phyloP scores from a whole-genome alignment of 2,329 filamentous ascomycete genomes.

The Verticillium albo-atrum region DNA sequence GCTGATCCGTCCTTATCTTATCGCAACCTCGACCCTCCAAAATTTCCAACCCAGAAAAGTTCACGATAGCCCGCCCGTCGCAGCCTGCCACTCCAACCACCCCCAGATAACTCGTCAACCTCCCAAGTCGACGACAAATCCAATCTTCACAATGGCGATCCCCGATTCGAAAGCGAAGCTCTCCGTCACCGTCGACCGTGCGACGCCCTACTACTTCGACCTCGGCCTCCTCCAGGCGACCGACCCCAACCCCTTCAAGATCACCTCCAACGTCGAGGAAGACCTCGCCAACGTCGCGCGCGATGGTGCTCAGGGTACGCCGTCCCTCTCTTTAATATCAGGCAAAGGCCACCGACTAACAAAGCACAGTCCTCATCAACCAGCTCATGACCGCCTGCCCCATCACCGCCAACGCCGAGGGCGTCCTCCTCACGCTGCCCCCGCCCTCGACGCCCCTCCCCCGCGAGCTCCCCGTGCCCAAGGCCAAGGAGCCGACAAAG shows the following conservation, averaged over 20 bases:
- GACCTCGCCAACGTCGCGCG: slow-evolving; percentile 71
- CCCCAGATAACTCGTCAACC: not conserved
- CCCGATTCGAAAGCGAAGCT: slow-evolving; percentile 41
- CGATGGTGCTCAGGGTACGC: slow-evolving; percentile 71
- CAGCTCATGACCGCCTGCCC: slow-evolving; percentile 88
- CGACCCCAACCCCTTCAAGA: slow-evolving; percentile 77
- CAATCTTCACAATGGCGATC: slow-evolving; percentile 27
- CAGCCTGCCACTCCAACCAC: slow-evolving; percentile 2
- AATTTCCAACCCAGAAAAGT: slow-evolving; percentile 14
- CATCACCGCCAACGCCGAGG: slow-evolving; percentile 61
- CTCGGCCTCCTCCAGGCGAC: slow-evolving; percentile 81
- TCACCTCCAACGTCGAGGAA: slow-evolving; percentile 56
- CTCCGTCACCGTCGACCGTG: slow-evolving; percentile 68
- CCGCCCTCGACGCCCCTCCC: slow-evolving; percentile 66
- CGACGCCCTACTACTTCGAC: slow-evolving; percentile 89
- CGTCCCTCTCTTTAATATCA: not conserved
- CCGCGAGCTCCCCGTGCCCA: slow-evolving; percentile 86
- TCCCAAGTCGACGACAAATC: slow-evolving; percentile 1
- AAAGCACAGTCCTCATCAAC: slow-evolving; percentile 64
- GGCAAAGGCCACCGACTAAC: not conserved
- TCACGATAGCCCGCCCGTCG: slow-evolving; percentile 1
- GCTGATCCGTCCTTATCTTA: slow-evolving; percentile 10
- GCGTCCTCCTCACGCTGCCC: slow-evolving; percentile 79
- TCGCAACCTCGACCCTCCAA: slow-evolving; percentile 5
- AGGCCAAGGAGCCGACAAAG: slow-evolving; percentile 77